Base-by-base conservation (phyloP, 1,284 basidiomycete genomes). In the Tylopilus sp. region DNA sequence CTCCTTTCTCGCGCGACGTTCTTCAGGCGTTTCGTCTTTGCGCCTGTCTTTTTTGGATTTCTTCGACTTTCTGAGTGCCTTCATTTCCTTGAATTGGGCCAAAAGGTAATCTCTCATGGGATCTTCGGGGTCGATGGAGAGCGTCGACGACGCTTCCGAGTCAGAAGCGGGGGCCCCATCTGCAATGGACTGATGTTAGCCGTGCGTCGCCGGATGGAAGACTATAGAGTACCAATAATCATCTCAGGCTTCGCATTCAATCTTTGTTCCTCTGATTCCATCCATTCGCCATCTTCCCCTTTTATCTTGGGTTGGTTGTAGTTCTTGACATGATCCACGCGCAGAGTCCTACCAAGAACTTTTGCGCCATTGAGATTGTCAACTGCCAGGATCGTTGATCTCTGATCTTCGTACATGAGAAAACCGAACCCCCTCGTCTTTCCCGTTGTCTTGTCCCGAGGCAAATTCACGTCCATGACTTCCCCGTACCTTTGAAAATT, bases 351-450 rank as follows among this genome's bases (percentile, higher is more conserved):
- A 7, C 89, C 92, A 26, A 97, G 73, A 36, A 99, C 87, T 57
- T 85, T 82, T 36, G 93, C 88, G 30, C 96, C 96, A 64, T 97
- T 98, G 69, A 99, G 80, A 72, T 99, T 99, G 73, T 99, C 96
- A 56, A 99, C 95, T 6, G 96, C 96, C 34, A 99, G 77, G 46
- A 98, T 73, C 4, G 96, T 99, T 50, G 91, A 94, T 41, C 92
- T 81, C 71, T 99, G 96, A 72, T 99, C 94, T 71, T 96, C 91
- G 70, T 98, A 99, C 94, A 99, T 98, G 55, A 99, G 74, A 72
- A 98, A 99, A 3, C 84, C 94, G 66, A 99, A 99, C 0, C 96
- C 96, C 60, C 78, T 83, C 4, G 85, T 77, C 66, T 94, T 94
- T 29, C 91, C 90, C 0, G 93, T 94, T 55, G 86, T 77, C 65